A percentile compares a stretch with the other conserved stretches of the same genome.
These are phyloP conservation scores for Podaxis sp. DNA, from an alignment of 768 basidiomycete species.

Conservation along the genomic window DNA sequence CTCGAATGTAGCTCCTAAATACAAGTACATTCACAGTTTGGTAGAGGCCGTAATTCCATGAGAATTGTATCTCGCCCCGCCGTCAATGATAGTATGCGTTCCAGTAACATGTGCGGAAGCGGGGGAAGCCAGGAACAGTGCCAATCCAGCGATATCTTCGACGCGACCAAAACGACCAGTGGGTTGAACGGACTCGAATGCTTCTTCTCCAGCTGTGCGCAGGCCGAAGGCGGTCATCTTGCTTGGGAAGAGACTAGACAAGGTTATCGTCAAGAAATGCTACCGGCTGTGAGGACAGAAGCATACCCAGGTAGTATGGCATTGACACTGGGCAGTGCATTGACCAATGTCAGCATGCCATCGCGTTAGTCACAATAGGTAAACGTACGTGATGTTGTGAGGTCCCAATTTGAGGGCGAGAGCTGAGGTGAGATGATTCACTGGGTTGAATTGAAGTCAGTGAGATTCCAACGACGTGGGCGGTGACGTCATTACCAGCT, in stretches of 20 bases:
- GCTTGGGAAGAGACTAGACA: constrained; percentile 59
- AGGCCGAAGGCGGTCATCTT: constrained; percentile 82
- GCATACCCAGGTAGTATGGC: constrained; percentile 77
- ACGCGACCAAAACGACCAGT: constrained; percentile 67
- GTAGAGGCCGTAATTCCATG: neutral
- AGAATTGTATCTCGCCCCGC: constrained; percentile 2
- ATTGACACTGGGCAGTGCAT: constrained; percentile 56
- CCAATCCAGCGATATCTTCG: constrained; percentile 69
- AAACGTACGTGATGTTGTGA: constrained; percentile 63
- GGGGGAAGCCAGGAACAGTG: constrained; percentile 66
- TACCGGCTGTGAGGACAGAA: neutral
- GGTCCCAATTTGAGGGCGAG: constrained; percentile 65
- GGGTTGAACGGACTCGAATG: constrained; percentile 56
- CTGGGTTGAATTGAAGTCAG: constrained; percentile 24
- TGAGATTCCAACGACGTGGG: neutral
- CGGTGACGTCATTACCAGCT: constrained; percentile 40
- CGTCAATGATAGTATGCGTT: constrained; percentile 58
- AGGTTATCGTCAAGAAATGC: neutral
- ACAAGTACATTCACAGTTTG: neutral
- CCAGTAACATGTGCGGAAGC: constrained; percentile 77
- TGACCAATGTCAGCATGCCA: neutral
- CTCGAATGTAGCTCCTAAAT: no score
- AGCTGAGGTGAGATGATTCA: constrained; percentile 79
- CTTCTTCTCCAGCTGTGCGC: constrained; percentile 50
- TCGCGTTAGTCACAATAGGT: neutral